Base-by-base conservation (phyloP, 192 early-diverging fungal genomes). In the Ambispora gerdemannii region DNA sequence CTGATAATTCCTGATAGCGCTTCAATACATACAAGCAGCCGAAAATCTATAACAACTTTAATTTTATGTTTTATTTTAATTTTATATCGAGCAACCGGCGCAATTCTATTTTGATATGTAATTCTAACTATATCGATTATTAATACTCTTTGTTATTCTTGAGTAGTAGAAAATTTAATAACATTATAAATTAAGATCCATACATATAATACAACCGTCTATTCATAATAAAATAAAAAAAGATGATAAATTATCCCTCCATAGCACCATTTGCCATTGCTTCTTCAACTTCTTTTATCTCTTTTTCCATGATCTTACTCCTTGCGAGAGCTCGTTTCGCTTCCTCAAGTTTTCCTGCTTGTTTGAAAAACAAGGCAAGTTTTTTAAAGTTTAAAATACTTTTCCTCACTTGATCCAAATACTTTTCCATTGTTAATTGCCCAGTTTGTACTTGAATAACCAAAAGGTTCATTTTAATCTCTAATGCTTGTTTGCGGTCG, bases 381-480 rank as follows among this genome's bases (percentile, higher is more conserved):
- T 81, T 80, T 58, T 88, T 91, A 58, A 84, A 84, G 24, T 78
- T 67, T 2, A 72, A 77, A 47, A 92, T 90, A 22, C 83, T 69
- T 7, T 60, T 72, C 50, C 89, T 84, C 13, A 91, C 86, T 13
- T 77, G 38, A 15, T 70, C 67, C n/a, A 90, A 75, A 67, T 91
- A 92, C n/a, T 68, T 81, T 7, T 83, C 82, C 81, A 93, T 90
- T 2, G 87, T 85, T 51, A 93, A 72, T 60, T 82, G 77, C 3
- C 91, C 91, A 2, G 85, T 80, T 66, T 89, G 86, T 2, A 93
- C 90, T 61, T 84, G 75, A 1, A 89, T 84, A 7, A 90, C 82
- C 3, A 93, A 75, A 74, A 91, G 74, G 68, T 91, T 85, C 82
- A 88, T 86, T 66, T 90, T 89, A 60, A 94, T 82, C 55, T 91